Evolutionary conservation across 208 protist genomes (phyloP).

Genomic region (Angomonas deanei): DNA sequence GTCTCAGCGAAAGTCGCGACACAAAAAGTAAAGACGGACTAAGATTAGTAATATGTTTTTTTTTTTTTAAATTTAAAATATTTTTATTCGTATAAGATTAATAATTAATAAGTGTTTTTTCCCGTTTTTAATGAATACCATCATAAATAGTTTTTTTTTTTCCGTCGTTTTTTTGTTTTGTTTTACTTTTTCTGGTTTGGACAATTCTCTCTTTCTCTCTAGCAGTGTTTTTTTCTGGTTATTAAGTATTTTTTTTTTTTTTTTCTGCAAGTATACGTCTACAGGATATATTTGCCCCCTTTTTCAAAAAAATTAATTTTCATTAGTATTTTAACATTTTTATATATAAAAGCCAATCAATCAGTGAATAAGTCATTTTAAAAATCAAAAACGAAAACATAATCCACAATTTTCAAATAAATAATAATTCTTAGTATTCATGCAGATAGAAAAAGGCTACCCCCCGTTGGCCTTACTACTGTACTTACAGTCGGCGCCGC

Average conservation of each 20-base stretch:
- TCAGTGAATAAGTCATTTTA: neutral
- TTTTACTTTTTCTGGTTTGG: neutral
- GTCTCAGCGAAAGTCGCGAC: constrained; percentile 85
- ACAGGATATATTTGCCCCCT: constrained; percentile 1
- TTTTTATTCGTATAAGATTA: neutral
- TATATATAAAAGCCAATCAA: neutral
- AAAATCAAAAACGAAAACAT: constrained; percentile 12
- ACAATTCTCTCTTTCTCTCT: neutral
- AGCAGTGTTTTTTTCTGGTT: too few species aligned
- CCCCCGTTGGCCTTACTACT: constrained; percentile 54
- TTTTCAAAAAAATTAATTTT: constrained; percentile 8
- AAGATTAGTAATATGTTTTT: constrained; percentile 1
- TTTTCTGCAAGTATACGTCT: constrained; percentile 7
- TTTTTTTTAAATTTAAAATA: constrained; percentile 7
- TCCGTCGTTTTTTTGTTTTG: constrained; percentile 3
- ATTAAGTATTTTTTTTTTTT: constrained; percentile 5
- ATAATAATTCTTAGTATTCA: constrained; percentile 8
- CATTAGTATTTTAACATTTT: neutral
- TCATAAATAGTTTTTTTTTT: neutral
- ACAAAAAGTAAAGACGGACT: constrained; percentile 7
- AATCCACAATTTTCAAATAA: constrained; percentile 1
- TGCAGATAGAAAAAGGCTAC: constrained; percentile 7
- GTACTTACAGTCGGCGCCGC: constrained; percentile 60
- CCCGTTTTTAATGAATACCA: neutral
- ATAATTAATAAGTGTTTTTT: neutral